phyloP scores from a whole-genome alignment of 2,329 filamentous ascomycete species.

The Xylariaceae sp. region DNA sequence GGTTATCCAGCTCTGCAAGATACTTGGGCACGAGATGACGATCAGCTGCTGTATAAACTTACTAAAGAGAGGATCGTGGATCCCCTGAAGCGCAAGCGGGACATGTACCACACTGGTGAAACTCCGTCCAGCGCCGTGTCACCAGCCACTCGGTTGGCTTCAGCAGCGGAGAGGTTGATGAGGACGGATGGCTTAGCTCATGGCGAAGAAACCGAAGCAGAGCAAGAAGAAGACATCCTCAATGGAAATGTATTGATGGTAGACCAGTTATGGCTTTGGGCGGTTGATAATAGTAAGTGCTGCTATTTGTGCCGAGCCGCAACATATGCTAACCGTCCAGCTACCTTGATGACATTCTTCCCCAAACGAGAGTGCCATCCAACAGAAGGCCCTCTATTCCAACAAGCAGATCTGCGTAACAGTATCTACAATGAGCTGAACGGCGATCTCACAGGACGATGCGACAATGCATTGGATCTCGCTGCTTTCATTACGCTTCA shows the following conservation, averaged over 20 bases:
- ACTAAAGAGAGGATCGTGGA: conserved; percentile 55
- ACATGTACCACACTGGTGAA: conserved; percentile 35
- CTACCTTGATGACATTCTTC: conserved; percentile 62
- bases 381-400: conserved; percentile 61
- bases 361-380: conserved; percentile 61
- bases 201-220: conserved; percentile 43
- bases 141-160: conserved; percentile 32
- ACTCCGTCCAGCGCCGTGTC: conserved; percentile 26
- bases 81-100: conserved; percentile 32
- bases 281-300: conserved; percentile 58
- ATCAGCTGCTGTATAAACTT: conserved; percentile 72
- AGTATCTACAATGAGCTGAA: conserved; percentile 72
- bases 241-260: conserved; percentile 70
- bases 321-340: conserved; percentile 38
- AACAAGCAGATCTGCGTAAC: conserved; percentile 67
- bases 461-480: conserved; percentile 67
- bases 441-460: conserved; percentile 66
- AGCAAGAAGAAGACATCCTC: conserved; percentile 47
- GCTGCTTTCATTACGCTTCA: conserved; percentile 68
- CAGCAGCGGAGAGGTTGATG: conserved; percentile 27
- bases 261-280: conserved; percentile 70
- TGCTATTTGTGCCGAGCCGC: too few species aligned
- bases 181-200: conserved; percentile 22
- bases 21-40: conserved; percentile 66
- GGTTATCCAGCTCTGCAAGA: conserved; percentile 67